Evolutionary conservation across 148 eudicot genomes (phyloP), one percentile per base, ranked within the genome.

Genomic region (Chenopodium album): DNA sequence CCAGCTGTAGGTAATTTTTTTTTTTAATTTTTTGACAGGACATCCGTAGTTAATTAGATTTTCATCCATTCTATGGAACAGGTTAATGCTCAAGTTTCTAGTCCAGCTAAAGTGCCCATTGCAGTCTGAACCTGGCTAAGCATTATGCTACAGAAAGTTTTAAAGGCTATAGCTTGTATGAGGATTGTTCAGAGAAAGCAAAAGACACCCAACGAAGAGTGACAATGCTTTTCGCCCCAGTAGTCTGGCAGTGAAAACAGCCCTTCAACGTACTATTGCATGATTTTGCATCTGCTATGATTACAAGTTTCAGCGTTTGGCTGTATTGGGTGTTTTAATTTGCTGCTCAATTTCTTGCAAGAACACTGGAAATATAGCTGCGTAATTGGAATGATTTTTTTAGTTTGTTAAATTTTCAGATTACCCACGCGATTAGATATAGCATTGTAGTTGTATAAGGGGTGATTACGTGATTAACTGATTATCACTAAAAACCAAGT

Each of bases 1-100:
- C 37, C 37, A 34, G 3, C 37, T 34, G 37, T 3, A 34, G 37
- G 5, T 31, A 31, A 31, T 31, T 31, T 31, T 31, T 31, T 31
- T 31, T 31, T 31, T 1, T 1, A 29, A 31, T 31, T 31, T 31
- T 31, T 31, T 31, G 32, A 31, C 32, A 69, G 70, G 32, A 50
- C 28, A 47, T 63, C 28, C 9, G 31, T 32, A 63, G 32, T 69
- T 79, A 11, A 83, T 68, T 8, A 19, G 71, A 26, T 71, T 20
- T n/a, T 46, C 28, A 22, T 54, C 64, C 17, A 59, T 84, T 82
- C 62, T 31, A 31, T 78, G 71, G 73, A 67, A 73, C 94, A 95
- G 99, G 94, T 95, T 85, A 87, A 91, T 83, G 85, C 77, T 80
- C 76, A 73, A 74, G 82, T 78, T 84, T 81, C 97, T 87, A 92